A percentile compares a stretch with the other conserved stretches of the same genome.
Conservation (phyloP, 164 flowering plant species). For the Annona cherimola region DNA sequence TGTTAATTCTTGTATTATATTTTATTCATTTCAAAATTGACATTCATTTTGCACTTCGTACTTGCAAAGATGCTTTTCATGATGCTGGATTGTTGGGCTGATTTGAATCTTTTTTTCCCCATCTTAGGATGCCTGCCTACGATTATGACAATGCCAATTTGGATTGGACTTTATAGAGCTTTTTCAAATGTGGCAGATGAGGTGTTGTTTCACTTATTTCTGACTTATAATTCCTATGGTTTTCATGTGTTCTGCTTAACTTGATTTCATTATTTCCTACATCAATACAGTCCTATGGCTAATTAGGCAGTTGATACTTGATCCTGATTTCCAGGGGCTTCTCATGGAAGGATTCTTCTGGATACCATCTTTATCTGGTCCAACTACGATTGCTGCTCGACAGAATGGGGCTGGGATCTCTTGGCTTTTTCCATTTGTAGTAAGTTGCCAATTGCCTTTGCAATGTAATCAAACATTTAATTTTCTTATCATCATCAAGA, state of each 20-base stretch:
- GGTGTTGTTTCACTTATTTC: constrained; percentile 32
- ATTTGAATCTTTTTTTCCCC: constrained; percentile 1
- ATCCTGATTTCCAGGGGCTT: constrained; percentile 59
- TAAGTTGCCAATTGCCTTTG: constrained; percentile 26
- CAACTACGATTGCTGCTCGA: constrained; percentile 84
- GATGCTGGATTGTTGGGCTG: too few species aligned
- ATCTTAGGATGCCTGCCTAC: constrained; percentile 89
- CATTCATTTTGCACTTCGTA: too few species aligned
- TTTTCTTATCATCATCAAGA: background rate
- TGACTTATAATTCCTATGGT: background rate
- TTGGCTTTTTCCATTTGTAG: constrained; percentile 95
- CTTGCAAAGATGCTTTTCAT: too few species aligned
- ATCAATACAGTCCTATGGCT: background rate
- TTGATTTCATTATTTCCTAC: background rate
- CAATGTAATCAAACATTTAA: background rate
- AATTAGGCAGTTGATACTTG: background rate
- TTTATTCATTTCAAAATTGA: too few species aligned
- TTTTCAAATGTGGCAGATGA: constrained; percentile 97
- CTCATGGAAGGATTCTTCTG: constrained; percentile 97
- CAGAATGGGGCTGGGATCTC: constrained; percentile 88
- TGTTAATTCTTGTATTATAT: too few species aligned
- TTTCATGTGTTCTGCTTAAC: background rate
- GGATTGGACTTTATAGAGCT: constrained; percentile 97
- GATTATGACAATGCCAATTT: constrained; percentile 91
- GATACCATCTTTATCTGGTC: constrained; percentile 99